Percentiles rank a stretch among this genome's conserved stretches.
Evolutionary conservation across 2,329 filamentous ascomycete species (phyloP).

Genomic region (Delphinella strobiligena): DNA sequence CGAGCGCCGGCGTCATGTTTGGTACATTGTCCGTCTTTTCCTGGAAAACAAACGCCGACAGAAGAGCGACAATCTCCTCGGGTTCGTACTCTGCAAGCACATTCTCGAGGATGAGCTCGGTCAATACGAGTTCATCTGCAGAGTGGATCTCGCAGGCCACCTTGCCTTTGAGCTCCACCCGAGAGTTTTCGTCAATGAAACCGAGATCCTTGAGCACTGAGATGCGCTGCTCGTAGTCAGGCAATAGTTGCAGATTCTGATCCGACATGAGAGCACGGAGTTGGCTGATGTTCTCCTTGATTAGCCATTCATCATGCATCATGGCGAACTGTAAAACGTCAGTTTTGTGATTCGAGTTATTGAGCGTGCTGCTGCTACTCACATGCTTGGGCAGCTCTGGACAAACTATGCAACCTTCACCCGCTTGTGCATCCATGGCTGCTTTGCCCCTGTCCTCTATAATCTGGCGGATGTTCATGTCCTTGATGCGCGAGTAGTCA

Average conservation of each 20-base stretch:
- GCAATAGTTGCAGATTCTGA: constrained; percentile 88
- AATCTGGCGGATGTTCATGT: constrained; percentile 68
- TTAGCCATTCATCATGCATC: constrained; percentile 93
- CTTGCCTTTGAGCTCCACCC: constrained; percentile 94
- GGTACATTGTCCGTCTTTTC: constrained; percentile 83
- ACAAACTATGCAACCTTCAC: constrained; percentile 53
- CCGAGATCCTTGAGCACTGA: constrained; percentile 81
- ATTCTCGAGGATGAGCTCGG: constrained; percentile 92
- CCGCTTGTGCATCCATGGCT: constrained; percentile 49
- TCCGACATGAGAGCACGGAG: constrained; percentile 85
- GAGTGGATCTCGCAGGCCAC: constrained; percentile 98
- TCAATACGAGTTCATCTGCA: constrained; percentile 89
- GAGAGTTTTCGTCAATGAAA: constrained; percentile 77
- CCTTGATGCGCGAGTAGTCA: constrained; percentile 71
- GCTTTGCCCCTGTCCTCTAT: constrained; percentile 58
- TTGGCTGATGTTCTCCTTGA: constrained; percentile 83
- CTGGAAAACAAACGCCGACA: constrained; percentile 94
- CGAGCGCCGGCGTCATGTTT: constrained; percentile 67
- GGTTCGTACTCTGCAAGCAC: constrained; percentile 90
- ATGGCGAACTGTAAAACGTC: constrained; percentile 59
- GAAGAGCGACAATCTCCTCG: constrained; percentile 86
- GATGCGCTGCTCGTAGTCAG: constrained; percentile 93
- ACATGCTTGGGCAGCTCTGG: constrained; percentile 78
- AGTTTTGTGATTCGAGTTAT: too few relatives aligned
- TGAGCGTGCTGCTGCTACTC: too few relatives aligned